Percentiles rank a stretch among this genome's conserved stretches.
phyloP scores from a whole-genome alignment of 2,329 filamentous ascomycete species.

The Polytolypa hystricis region DNA sequence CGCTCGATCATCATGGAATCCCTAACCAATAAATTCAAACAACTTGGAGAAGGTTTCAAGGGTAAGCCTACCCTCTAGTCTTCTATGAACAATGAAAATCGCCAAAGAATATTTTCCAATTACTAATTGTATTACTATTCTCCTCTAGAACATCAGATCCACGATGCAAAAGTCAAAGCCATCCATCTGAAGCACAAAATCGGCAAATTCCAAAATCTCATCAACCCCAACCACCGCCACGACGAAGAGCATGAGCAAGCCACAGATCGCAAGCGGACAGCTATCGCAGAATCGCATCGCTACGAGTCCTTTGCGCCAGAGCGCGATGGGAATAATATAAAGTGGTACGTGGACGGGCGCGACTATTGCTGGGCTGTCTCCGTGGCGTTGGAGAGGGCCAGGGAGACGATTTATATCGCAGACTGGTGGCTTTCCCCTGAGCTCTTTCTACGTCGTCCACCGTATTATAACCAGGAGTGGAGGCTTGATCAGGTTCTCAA shows the following conservation, averaged over 20 bases:
- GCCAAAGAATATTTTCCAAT: no score
- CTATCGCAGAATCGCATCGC: constrained; percentile 63
- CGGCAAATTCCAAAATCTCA: constrained; percentile 54
- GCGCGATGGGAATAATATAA: constrained; percentile 70
- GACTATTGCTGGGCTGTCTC: constrained; percentile 95
- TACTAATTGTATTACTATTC: no score
- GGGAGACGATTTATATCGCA: constrained; percentile 86
- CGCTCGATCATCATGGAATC: constrained; percentile 10
- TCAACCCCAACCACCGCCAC: constrained; percentile 84
- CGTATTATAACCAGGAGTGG: constrained; percentile 71
- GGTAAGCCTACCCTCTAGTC: neutral
- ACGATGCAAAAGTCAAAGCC: constrained; percentile 40
- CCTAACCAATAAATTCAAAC: constrained; percentile 16
- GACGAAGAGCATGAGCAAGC: constrained; percentile 83
- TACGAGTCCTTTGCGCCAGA: constrained; percentile 87
- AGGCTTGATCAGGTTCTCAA: constrained; percentile 78
- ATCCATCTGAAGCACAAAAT: constrained; percentile 51
- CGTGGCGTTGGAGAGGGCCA: constrained; percentile 70
- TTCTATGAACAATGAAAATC: no score
- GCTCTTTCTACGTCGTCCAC: constrained; percentile 69
- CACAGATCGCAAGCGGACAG: constrained; percentile 72
- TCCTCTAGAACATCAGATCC: constrained; percentile 9
- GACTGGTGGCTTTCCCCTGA: constrained; percentile 97
- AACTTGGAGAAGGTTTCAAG: neutral
- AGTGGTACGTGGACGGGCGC: constrained; percentile 93